These are phyloP conservation scores for Lablab purpureus DNA, from an alignment of 306 rosid genomes.

Conservation along the genomic window DNA sequence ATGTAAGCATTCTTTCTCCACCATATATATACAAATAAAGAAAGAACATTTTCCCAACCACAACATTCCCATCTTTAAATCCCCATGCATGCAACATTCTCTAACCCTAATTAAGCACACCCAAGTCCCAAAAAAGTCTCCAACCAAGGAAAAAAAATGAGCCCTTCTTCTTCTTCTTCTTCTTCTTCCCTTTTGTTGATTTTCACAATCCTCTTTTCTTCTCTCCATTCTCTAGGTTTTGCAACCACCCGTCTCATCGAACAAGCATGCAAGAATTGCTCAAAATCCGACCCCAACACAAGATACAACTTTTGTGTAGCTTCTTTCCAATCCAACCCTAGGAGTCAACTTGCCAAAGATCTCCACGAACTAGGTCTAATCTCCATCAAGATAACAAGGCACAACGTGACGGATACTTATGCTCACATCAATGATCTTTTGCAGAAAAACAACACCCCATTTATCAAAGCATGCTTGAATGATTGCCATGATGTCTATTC, in stretches of 20 bases:
- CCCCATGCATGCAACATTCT: not conserved
- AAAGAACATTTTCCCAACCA: conserved; percentile 24
- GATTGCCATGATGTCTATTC: conserved; percentile 74
- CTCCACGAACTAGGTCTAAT: conserved; percentile 60
- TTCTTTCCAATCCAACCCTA: conserved; percentile 57
- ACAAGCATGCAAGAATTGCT: conserved; percentile 61
- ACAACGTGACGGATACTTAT: conserved; percentile 57
- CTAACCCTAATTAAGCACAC: not conserved
- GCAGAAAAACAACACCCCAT: conserved; percentile 42
- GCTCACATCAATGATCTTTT: conserved; percentile 54
- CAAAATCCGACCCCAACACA: conserved; percentile 66
- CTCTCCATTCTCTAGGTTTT: conserved; percentile 24
- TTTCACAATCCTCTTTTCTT: conserved; percentile 38
- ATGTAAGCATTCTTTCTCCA: conserved; percentile 10
- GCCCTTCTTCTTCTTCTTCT: not conserved
- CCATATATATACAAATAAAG: conserved; percentile 6
- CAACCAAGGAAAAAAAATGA: conserved; percentile 32
- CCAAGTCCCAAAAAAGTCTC: not conserved
- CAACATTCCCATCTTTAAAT: conserved; percentile 32
- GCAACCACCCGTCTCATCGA: conserved; percentile 54
- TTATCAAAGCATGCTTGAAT: conserved; percentile 50
- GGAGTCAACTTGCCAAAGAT: conserved; percentile 30
- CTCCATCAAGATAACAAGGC: conserved; percentile 54
- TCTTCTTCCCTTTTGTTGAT: conserved; percentile 17
- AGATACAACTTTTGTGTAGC: conserved; percentile 66